These are phyloP conservation scores for Eragrostis tef DNA, from an alignment of 202 grass and related monocot species.

Conservation along the genomic window DNA sequence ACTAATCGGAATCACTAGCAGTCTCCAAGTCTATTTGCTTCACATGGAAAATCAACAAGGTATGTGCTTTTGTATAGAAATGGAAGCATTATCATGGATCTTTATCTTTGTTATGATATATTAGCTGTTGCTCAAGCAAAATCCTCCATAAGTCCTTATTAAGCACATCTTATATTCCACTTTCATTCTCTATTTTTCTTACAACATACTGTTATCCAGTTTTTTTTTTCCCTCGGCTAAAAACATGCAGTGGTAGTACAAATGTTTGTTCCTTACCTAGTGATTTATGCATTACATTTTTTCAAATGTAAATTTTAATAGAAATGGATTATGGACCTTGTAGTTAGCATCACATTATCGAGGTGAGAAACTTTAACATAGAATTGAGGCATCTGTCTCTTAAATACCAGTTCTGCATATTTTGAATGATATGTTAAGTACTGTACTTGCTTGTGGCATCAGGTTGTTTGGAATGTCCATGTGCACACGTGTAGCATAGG, in stretches of 20 bases:
- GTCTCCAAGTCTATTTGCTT: slow-evolving; percentile 83
- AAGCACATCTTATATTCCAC: not conserved
- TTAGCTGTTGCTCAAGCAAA: not conserved
- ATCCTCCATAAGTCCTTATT: not conserved
- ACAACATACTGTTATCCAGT: not conserved
- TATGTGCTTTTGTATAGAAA: slow-evolving; percentile 44
- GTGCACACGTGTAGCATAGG: not conserved
- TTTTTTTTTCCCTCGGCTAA: not conserved
- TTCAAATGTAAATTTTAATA: not conserved
- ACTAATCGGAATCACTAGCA: slow-evolving; percentile 75
- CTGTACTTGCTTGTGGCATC: not conserved
- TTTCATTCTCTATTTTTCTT: not conserved
- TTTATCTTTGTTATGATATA: not conserved
- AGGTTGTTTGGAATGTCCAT: not conserved
- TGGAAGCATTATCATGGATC: slow-evolving; percentile 11
- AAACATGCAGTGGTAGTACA: not conserved
- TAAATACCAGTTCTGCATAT: slow-evolving; percentile 2
- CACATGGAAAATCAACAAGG: slow-evolving; percentile 90
- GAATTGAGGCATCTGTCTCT: slow-evolving; percentile 5
- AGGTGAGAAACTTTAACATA: not conserved
- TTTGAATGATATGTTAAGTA: slow-evolving; percentile 27
- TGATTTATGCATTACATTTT: slow-evolving; percentile 31
- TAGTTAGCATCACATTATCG: not conserved
- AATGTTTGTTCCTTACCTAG: not conserved
- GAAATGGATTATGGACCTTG: not conserved